Base-by-base conservation (phyloP, 2,329 filamentous ascomycete genomes). In the Dactylellina sp. region DNA sequence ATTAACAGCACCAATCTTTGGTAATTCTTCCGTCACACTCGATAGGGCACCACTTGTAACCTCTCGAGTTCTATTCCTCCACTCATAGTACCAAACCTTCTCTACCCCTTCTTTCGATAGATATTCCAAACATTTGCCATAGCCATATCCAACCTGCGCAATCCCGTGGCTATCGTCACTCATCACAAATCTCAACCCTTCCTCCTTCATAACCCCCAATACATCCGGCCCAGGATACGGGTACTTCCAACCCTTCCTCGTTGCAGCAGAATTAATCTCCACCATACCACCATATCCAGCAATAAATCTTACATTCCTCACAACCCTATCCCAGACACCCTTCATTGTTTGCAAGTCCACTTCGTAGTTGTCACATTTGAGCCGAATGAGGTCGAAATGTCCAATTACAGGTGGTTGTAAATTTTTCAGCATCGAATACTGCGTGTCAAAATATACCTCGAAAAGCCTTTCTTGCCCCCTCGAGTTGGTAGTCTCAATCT, bases 91-190 rank as follows among this genome's bases (percentile, higher is more conserved):
- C 70, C 77, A 68, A 12, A 95, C 82, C 68, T 88, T 84, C 32
- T 82, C 79, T 24, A 94, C 87, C 2, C 88, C 89, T 11, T 92
- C 82, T 71, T 83, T 85, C 76, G 88, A 85, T 64, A 96, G 83
- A 80, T 91, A 97, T 0, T 86, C 84, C 68, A 96, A 82, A 3
- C 91, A 88, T 42, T 86, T 86, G 49, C 81, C 79, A 82, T 95
- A 98, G 80, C 96, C 94, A 56, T 92, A 89, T n/a, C 89, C 92
- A 3, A 99, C 86, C 80, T 99, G 94, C 1, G 87, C 90, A 70
- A 92, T 86, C 40, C 91, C 91, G 83, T 99, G 95, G 80, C 93
- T 97, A 82, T 99, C 95, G 81, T 99, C 95, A 5, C 92, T 97
- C 78, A 99, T 85, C 60, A 92, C 96, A 81, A 98, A 96, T 72